Evolutionary conservation across 768 basidiomycete species (phyloP).

Genomic region (Russula ochroleuca): DNA sequence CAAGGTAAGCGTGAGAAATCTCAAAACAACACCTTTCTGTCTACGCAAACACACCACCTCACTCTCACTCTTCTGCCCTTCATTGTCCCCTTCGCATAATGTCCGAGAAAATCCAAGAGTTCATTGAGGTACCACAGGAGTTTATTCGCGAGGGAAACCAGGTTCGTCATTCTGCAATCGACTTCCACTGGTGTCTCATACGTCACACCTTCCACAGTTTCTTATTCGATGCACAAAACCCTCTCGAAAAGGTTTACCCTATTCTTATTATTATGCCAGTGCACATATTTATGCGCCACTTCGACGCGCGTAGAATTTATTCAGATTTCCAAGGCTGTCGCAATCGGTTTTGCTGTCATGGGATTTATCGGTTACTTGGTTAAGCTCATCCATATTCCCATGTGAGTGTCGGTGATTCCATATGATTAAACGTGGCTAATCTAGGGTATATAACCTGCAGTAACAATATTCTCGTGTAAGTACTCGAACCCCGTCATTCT

Average conservation of each 20-base stretch:
- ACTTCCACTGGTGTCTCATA: neutral
- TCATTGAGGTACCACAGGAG: constrained; percentile 86
- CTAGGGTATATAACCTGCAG: constrained; percentile 39
- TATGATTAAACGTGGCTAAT: constrained; percentile 23
- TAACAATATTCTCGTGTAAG: constrained; percentile 97
- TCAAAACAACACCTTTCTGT: neutral
- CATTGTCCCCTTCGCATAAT: constrained; percentile 43
- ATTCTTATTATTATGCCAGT: neutral
- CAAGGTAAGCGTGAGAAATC: neutral
- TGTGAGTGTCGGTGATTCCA: constrained; percentile 53
- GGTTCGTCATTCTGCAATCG: constrained; percentile 40
- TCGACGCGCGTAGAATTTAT: constrained; percentile 64
- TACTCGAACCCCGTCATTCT: constrained; percentile 30
- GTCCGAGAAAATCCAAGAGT: constrained; percentile 88
- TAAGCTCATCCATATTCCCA: constrained; percentile 97
- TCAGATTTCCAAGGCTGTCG: constrained; percentile 94
- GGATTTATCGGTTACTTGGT: constrained; percentile 99
- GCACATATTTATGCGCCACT: constrained; percentile 2
- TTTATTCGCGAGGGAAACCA: constrained; percentile 92
- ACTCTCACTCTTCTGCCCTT: constrained; percentile 13
- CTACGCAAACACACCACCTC: constrained; percentile 7
- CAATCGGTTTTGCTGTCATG: constrained; percentile 97
- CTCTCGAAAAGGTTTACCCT: constrained; percentile 76
- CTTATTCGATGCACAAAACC: constrained; percentile 97
- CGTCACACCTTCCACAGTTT: constrained; percentile 54